Evolutionary conservation across 306 rosid genomes (phyloP).

Genomic region (Parietaria judaica): DNA sequence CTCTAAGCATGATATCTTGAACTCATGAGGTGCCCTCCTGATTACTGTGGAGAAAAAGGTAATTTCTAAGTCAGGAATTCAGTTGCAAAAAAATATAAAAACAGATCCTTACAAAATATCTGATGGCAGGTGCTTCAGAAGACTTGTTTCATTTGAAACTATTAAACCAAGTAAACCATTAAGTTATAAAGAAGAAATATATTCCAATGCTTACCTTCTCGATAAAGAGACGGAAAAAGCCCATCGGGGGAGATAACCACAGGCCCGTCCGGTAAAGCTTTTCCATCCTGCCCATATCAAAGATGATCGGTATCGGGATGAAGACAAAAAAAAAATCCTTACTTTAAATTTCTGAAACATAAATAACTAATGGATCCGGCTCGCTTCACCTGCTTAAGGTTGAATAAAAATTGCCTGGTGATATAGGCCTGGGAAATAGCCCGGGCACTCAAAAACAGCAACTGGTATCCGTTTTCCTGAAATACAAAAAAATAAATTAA

Average conservation of each 20-base stretch:
- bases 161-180: too few relatives aligned
- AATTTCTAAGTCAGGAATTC: slow-evolving; percentile 14
- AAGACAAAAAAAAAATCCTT: neutral
- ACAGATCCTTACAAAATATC: neutral
- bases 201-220: slow-evolving; percentile 54
- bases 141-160: neutral
- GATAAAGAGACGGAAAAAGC: slow-evolving; percentile 86
- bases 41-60: slow-evolving; percentile 51
- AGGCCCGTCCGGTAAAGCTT: slow-evolving; percentile 90
- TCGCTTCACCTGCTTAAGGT: slow-evolving; percentile 62
- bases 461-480: slow-evolving; percentile 93
- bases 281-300: slow-evolving; percentile 59
- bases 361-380: slow-evolving; percentile 12
- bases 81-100: too few relatives aligned
- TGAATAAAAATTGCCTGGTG: slow-evolving; percentile 79
- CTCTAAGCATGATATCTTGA: slow-evolving; percentile 92
- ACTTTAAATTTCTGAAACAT: slow-evolving; percentile 4
- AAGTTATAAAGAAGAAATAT: neutral
- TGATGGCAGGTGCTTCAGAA: neutral
- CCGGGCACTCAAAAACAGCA: slow-evolving; percentile 97
- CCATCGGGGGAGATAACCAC: slow-evolving; percentile 97
- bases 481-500: slow-evolving; percentile 16
- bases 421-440: slow-evolving; percentile 85
- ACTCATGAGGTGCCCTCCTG: slow-evolving; percentile 94
- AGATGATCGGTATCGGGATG: slow-evolving; percentile 13